phyloP scores from a whole-genome alignment of 768 basidiomycete species.

The Rhodotorula taiwanensis region DNA sequence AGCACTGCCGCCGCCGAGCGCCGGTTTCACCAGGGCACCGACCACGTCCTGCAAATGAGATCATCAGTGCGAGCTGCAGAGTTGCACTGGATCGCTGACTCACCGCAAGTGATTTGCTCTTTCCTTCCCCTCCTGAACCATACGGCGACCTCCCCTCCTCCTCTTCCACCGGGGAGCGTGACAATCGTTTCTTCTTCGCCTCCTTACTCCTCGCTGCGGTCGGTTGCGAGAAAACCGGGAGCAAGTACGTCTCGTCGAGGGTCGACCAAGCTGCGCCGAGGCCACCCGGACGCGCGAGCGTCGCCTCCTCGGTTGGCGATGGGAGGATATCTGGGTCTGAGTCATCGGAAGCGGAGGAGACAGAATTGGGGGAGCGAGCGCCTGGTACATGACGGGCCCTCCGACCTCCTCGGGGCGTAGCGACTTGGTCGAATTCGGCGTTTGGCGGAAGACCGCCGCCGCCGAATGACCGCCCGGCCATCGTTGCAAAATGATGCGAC shows the following conservation, averaged over 20 bases:
- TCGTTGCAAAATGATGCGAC: neutral
- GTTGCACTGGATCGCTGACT: too few relatives aligned
- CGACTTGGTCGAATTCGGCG: neutral
- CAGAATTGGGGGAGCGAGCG: neutral
- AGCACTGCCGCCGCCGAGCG: too few relatives aligned
- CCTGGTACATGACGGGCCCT: too few relatives aligned
- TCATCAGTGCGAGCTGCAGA: too few relatives aligned
- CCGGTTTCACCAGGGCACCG: too few relatives aligned
- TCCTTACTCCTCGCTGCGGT: neutral
- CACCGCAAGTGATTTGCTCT: too few relatives aligned
- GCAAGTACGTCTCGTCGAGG: conserved; percentile 83
- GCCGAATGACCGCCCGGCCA: neutral
- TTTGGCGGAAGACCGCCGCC: neutral
- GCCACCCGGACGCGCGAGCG: conserved; percentile 45
- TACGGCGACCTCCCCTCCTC: too few relatives aligned
- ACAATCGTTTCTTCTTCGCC: neutral
- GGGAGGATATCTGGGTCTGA: conserved; percentile 40
- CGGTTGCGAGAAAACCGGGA: conserved; percentile 49
- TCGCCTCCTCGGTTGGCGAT: conserved; percentile 20
- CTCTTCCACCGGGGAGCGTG: too few relatives aligned
- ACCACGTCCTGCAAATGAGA: too few relatives aligned
- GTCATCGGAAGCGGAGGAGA: conserved; percentile 26
- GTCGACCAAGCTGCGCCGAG: conserved; percentile 95
- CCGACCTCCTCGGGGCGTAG: neutral
- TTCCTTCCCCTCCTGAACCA: too few relatives aligned